Evolutionary conservation across 2,329 filamentous ascomycete species (phyloP).

Genomic region (Fusarium sp.): DNA sequence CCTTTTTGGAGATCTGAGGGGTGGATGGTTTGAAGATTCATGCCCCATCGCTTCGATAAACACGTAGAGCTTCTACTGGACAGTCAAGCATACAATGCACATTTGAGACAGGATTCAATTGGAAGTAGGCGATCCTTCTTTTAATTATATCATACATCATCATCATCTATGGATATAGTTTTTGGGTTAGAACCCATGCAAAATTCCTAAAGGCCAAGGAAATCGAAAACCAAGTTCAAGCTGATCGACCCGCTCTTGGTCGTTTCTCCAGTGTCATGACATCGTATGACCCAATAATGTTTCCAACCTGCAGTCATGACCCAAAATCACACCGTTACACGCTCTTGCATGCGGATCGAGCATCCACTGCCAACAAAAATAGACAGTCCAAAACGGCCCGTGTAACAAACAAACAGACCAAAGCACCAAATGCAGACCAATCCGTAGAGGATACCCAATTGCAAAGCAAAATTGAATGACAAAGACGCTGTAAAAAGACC

Average conservation of each 20-base stretch:
- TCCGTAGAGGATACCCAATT: not conserved
- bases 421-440: not conserved
- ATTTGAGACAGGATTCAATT: not conserved
- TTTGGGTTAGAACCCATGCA: conserved; percentile 3
- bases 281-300: conserved; percentile 27
- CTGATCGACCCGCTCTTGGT: conserved; percentile 12
- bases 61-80: not conserved
- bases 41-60: not conserved
- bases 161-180: conserved; percentile 32
- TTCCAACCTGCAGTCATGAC: not conserved
- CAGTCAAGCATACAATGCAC: not conserved
- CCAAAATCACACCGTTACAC: not conserved
- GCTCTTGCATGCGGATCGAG: not conserved
- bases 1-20: conserved; percentile 7
- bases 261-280: conserved; percentile 19
- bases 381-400: not conserved
- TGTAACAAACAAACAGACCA: not conserved
- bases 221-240: not conserved
- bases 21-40: not conserved
- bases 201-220: not conserved
- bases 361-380: not conserved
- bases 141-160: conserved; percentile 40
- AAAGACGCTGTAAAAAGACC: conserved; percentile 8
- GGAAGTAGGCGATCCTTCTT: conserved; percentile 9
- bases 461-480: conserved; percentile 6